Base-by-base conservation (phyloP, 2,329 filamentous ascomycete species). In the Dactylonectria estremocensis region DNA sequence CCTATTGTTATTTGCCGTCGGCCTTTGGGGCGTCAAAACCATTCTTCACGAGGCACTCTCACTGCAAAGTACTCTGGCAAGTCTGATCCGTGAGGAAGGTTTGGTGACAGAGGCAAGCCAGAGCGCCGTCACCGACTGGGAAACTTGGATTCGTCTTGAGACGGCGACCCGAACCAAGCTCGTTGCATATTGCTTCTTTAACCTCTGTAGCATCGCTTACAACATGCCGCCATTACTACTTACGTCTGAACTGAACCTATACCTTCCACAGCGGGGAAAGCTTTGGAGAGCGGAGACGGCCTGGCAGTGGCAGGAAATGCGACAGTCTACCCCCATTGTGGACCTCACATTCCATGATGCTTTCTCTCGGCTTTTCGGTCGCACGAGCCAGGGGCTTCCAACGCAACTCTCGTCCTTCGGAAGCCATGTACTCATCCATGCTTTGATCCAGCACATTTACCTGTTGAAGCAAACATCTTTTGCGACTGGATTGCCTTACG, bases 371-470 rank as follows among this genome's bases (percentile, higher is more conserved):
- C 80, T 91, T 0, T 83, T 91, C 40, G 83, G 87, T 28, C 85
- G 89, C 40, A 80, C 83, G 3, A 81, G 83, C 1, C 84, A 87
- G 68, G 82, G 81, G 0, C 81, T 87, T 1, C 84, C 85, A 1
- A 79, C 83, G 0, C 84, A 85, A 50, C 82, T 89, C 63, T 89
- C 88, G 0, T 89, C 89, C 0, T 79, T 92, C 7, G 92, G 91
- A 1, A 92, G 92, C 72, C 93, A 94, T 70, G 87, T 93, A 8
- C 83, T 94, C 37, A 91, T 94, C 3, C 91, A 93, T 74, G 91
- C 91, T 3, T 78, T 94, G 24, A 86, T 93, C 11, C 92, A 94
- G 73, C 91, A 93, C 68, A 90, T 94, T 16, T 93, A 91, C 76
- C 83, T 93, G 43, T 78, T 92, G 22, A 91, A 92, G 72, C 89